phyloP scores from a whole-genome alignment of 148 eudicot species.

The Nyssa sinensis region DNA sequence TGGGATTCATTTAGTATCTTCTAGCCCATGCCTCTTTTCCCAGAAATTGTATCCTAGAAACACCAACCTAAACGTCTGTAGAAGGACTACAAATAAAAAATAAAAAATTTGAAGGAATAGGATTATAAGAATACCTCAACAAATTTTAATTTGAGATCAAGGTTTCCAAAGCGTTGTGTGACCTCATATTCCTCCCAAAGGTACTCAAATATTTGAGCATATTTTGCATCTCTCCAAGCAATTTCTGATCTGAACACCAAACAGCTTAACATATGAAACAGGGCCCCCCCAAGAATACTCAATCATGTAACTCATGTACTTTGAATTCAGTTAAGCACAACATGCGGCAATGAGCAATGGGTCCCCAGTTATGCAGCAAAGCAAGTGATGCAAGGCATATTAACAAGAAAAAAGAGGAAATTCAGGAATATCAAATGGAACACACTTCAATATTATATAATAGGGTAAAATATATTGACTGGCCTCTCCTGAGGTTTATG shows the following conservation, averaged over 20 bases:
- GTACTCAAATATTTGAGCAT: constrained; percentile 79
- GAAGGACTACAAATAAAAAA: not conserved
- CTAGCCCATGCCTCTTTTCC: not conserved
- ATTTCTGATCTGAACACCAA: constrained; percentile 77
- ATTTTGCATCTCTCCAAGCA: constrained; percentile 97
- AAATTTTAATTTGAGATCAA: constrained; percentile 85
- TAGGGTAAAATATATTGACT: too few species aligned
- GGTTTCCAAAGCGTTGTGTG: constrained; percentile 87
- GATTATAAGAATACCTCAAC: constrained; percentile 60
- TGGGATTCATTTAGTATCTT: not conserved
- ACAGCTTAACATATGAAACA: too few species aligned
- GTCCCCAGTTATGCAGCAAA: too few species aligned
- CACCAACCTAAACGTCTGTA: not conserved
- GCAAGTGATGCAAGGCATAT: too few species aligned
- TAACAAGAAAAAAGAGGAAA: too few species aligned
- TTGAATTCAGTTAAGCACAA: too few species aligned
- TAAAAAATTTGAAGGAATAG: not conserved
- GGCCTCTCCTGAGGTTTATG: too few species aligned
- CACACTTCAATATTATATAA: too few species aligned
- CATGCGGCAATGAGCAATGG: too few species aligned
- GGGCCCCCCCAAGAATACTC: too few species aligned
- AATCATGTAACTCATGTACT: too few species aligned
- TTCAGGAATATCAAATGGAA: too few species aligned
- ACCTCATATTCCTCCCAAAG: constrained; percentile 92
- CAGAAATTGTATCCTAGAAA: constrained; percentile 2